Percentiles rank a stretch among this genome's conserved stretches.
Conservation (phyloP, 148 eudicot genomes). For the Linanthus parryae region DNA sequence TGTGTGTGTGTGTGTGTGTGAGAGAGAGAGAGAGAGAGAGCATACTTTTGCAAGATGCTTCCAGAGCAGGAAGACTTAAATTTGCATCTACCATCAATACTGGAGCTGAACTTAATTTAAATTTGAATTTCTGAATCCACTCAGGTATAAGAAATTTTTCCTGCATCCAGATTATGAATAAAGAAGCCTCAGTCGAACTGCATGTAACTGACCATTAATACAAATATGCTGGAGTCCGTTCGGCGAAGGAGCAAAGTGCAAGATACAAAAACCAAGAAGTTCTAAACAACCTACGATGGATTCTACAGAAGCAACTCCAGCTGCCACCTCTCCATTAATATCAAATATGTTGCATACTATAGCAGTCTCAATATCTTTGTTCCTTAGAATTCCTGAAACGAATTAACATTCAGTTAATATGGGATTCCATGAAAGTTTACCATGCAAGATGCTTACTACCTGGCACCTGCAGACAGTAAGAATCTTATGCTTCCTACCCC, state of each 20-base stretch:
- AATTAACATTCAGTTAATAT: neutral
- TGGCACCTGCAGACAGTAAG: neutral
- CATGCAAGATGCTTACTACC: neutral
- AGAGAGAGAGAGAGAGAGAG: neutral
- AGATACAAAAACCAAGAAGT: no score
- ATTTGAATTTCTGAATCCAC: conserved; percentile 61
- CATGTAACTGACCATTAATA: no score
- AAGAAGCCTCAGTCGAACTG: no score
- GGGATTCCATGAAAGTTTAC: no score
- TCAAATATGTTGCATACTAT: conserved; percentile 78
- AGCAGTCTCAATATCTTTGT: conserved; percentile 61
- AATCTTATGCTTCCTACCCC: no score
- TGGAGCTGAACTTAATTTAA: conserved; percentile 46
- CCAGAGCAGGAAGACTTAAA: conserved; percentile 56
- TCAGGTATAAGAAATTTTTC: conserved; percentile 67
- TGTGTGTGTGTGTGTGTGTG: neutral
- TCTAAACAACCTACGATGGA: conserved; percentile 80
- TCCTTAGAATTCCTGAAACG: conserved; percentile 50
- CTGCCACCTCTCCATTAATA: conserved; percentile 67
- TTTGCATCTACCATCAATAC: conserved; percentile 93
- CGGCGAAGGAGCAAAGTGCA: no score
- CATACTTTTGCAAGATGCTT: conserved; percentile 66
- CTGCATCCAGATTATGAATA: conserved; percentile 28
- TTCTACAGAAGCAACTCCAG: conserved; percentile 86
- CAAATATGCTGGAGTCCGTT: no score